Evolutionary conservation across 164 flowering plant species (phyloP).

Genomic region (Chimonanthus praecox): DNA sequence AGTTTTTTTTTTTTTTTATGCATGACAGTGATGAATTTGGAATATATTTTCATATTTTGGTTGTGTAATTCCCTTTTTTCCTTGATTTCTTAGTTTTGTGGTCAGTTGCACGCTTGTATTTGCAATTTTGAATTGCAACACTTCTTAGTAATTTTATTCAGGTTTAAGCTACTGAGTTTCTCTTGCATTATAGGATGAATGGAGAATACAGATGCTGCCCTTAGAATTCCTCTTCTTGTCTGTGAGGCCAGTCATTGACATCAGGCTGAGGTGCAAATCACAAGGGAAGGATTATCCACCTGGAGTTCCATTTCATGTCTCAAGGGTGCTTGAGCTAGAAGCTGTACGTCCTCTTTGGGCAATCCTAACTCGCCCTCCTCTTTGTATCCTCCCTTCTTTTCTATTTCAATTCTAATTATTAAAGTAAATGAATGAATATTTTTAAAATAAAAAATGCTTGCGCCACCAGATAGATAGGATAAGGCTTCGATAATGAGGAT

Average conservation of each 20-base stretch:
- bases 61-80: not conserved
- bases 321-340: conserved; percentile 64
- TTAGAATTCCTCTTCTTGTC: conserved; percentile 59
- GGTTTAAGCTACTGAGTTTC: not conserved
- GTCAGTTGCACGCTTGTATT: not conserved
- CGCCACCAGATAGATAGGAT: no score
- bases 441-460: no score
- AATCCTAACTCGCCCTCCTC: not conserved
- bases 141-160: not conserved
- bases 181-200: conserved; percentile 53
- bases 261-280: conserved; percentile 57
- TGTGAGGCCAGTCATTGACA: conserved; percentile 55
- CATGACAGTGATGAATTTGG: no score
- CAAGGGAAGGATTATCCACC: conserved; percentile 56
- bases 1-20: no score
- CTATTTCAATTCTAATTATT: not conserved
- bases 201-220: conserved; percentile 85
- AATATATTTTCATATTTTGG: no score
- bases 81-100: not conserved
- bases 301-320: conserved; percentile 44
- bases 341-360: conserved; percentile 35
- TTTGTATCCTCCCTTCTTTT: not conserved
- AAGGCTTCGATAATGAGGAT: no score
- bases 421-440: not conserved
- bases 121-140: not conserved